These are phyloP conservation scores for Boletus rufocinnamomeus DNA, from an alignment of 768 basidiomycete species.

Conservation along the genomic window DNA sequence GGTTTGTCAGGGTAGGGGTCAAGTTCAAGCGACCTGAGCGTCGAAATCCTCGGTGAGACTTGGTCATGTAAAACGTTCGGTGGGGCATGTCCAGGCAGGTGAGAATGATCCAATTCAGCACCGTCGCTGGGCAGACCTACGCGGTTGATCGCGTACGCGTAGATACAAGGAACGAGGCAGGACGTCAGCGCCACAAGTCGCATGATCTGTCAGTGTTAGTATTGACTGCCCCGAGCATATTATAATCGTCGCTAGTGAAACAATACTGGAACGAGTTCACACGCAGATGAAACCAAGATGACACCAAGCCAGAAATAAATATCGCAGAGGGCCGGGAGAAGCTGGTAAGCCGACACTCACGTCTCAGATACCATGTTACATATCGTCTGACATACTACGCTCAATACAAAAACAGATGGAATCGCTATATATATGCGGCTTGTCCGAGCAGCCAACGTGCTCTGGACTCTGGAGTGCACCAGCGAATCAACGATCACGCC, in stretches of 20 bases:
- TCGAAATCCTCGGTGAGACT: neutral
- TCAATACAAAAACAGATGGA: neutral
- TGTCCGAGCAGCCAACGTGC: neutral
- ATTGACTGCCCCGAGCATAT: neutral
- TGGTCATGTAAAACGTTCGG: neutral
- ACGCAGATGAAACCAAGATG: neutral
- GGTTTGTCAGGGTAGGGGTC: conserved; percentile 50
- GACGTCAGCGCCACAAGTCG: neutral
- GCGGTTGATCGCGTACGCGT: conserved; percentile 17
- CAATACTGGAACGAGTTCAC: neutral
- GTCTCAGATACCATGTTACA: neutral
- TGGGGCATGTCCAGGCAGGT: neutral
- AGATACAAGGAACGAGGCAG: conserved; percentile 7
- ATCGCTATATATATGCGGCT: neutral
- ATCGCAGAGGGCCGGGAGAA: neutral
- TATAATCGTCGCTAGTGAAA: neutral
- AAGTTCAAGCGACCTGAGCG: conserved; percentile 10
- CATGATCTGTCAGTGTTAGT: neutral
- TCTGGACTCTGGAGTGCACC: too few relatives aligned
- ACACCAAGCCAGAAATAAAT: too few relatives aligned
- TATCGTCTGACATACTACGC: neutral
- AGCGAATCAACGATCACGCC: too few relatives aligned
- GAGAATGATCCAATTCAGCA: neutral
- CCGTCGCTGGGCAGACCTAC: neutral
- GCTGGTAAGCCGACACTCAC: neutral